A percentile compares a stretch with the other conserved stretches of the same genome.
phyloP scores from a whole-genome alignment of 2,329 filamentous ascomycete species.

The Aspergillus ibericus region DNA sequence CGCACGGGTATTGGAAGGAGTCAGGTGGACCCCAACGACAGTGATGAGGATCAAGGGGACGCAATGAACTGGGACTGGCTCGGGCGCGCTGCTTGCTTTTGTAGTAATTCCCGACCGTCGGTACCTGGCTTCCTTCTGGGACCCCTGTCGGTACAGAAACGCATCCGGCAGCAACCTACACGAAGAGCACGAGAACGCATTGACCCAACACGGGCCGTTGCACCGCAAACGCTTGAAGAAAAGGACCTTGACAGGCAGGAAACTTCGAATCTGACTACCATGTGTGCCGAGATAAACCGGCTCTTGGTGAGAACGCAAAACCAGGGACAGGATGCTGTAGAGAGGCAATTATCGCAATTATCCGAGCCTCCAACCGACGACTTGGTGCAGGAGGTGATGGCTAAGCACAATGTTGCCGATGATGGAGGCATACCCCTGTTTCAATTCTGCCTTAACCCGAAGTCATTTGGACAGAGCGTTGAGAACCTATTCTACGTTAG shows the following conservation, averaged over 20 bases:
- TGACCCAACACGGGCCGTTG: conserved; percentile 64
- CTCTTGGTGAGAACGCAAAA: conserved; percentile 52
- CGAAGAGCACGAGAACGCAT: conserved; percentile 69
- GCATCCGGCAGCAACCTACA: conserved; percentile 67
- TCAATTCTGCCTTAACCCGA: conserved; percentile 85
- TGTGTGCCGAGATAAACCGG: conserved; percentile 73
- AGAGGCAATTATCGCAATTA: conserved; percentile 41
- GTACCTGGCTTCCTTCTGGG: conserved; percentile 83
- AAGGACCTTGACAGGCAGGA: conserved; percentile 74
- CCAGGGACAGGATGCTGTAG: conserved; percentile 50
- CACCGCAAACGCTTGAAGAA: conserved; percentile 74
- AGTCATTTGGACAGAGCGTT: conserved; percentile 88
- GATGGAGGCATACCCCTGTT: conserved; percentile 76
- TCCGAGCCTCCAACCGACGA: conserved; percentile 38
- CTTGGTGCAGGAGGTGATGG: conserved; percentile 56
- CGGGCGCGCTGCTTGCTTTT: conserved; percentile 74
- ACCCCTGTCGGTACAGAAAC: conserved; percentile 85
- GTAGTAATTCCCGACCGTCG: conserved; percentile 70
- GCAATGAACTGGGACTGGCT: conserved; percentile 84
- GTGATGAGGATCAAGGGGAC: conserved; percentile 70
- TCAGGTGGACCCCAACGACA: conserved; percentile 55
- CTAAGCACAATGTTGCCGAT: conserved; percentile 63
- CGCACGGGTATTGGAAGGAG: conserved; percentile 36
- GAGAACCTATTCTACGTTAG: conserved; percentile 97
- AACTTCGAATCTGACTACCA: conserved; percentile 73